Evolutionary conservation across 768 basidiomycete species (phyloP).

Genomic region (Lanmaoa rubissima): DNA sequence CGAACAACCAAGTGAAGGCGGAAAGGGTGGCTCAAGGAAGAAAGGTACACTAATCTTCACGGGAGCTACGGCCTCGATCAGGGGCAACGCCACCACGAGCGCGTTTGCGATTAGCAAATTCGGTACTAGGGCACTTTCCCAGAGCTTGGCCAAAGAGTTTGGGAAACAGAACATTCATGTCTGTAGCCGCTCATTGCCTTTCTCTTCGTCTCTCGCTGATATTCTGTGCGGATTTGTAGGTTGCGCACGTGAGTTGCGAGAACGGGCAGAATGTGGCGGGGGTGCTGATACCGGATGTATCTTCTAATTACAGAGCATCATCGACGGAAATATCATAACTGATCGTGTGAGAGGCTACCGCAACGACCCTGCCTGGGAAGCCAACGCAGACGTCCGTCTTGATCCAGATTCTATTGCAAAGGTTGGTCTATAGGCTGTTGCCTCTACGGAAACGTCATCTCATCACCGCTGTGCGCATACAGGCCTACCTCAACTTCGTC

Average conservation of each 20-base stretch:
- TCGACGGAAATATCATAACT: conserved; percentile 59
- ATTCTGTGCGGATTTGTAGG: conserved; percentile 31
- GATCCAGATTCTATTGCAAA: conserved; percentile 68
- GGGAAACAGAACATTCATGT: conserved; percentile 74
- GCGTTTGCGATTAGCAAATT: conserved; percentile 65
- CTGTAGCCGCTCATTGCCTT: conserved; percentile 3
- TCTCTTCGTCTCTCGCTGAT: neutral
- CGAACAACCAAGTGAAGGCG: conserved; percentile 41
- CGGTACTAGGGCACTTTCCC: conserved; percentile 59
- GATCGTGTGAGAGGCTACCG: conserved; percentile 32
- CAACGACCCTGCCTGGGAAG: conserved; percentile 39
- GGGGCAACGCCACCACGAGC: conserved; percentile 62
- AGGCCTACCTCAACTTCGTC: conserved; percentile 67
- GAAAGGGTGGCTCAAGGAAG: conserved; percentile 44
- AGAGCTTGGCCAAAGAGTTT: conserved; percentile 75
- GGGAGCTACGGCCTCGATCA: conserved; percentile 64
- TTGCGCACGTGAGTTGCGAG: conserved; percentile 57
- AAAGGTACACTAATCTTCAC: conserved; percentile 69
- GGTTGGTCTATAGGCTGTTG: conserved; percentile 36
- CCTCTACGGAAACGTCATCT: neutral
- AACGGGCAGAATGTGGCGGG: neutral
- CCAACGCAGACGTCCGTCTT: conserved; percentile 48
- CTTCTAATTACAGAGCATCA: conserved; percentile 48
- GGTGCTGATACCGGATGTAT: neutral
- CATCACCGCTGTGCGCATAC: neutral